Percentiles rank a stretch among this genome's conserved stretches.
These are phyloP conservation scores for Cordia subcordata DNA, from an alignment of 257 asterid genomes.

Conservation along the genomic window DNA sequence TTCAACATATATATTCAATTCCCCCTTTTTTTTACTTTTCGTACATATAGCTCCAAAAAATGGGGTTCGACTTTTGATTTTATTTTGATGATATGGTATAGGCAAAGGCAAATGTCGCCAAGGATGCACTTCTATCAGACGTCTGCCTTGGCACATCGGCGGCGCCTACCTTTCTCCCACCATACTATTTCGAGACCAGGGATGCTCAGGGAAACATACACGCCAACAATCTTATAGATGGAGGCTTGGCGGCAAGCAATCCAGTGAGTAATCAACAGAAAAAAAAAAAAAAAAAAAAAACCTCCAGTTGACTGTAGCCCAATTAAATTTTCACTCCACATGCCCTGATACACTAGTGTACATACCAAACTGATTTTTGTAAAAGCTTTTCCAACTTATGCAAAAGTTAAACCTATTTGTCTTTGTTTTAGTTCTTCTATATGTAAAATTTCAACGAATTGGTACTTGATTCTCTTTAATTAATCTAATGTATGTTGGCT, in stretches of 20 bases:
- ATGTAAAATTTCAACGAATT: neutral
- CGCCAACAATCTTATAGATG: conserved; percentile 48
- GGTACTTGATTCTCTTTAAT: neutral
- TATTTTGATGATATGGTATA: neutral
- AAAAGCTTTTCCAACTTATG: no score
- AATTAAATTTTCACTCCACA: no score
- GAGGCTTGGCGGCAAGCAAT: conserved; percentile 61
- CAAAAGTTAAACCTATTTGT: no score
- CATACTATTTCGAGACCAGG: conserved; percentile 45
- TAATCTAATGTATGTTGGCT: neutral
- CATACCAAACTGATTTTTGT: no score
- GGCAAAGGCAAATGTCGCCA: conserved; percentile 34
- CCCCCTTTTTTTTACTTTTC: no score
- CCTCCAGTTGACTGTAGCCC: neutral
- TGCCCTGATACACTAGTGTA: no score
- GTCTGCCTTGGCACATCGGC: conserved; percentile 58
- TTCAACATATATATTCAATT: no score
- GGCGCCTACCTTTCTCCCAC: conserved; percentile 63
- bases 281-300: no score
- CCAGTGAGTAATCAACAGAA: conserved; percentile 31
- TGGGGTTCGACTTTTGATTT: neutral
- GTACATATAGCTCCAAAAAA: no score
- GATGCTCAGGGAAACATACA: conserved; percentile 24
- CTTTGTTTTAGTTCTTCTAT: no score
- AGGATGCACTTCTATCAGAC: conserved; percentile 46